Conservation (phyloP, 1,284 basidiomycete genomes). For the Cryptococcus hybrid region DNA sequence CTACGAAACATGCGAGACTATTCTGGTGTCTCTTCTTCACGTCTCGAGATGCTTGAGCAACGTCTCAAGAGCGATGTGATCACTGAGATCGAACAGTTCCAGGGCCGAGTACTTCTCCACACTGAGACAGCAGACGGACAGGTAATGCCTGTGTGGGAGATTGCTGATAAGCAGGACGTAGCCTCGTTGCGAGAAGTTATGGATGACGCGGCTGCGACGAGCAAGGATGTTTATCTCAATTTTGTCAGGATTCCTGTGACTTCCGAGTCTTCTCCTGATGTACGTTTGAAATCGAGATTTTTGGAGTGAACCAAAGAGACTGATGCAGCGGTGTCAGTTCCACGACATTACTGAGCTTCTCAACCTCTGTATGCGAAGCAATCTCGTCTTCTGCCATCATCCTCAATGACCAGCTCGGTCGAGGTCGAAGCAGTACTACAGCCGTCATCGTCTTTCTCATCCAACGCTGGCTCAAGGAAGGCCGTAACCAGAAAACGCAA, state of each 20-base stretch:
- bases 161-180: conserved; percentile 71
- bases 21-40: conserved; percentile 83
- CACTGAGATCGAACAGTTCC: conserved; percentile 75
- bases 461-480: conserved; percentile 71
- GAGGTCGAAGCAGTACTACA: conserved; percentile 88
- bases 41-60: conserved; percentile 87
- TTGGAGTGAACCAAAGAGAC: conserved; percentile 5
- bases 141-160: conserved; percentile 95
- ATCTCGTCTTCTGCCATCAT: conserved; percentile 60
- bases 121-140: conserved; percentile 84
- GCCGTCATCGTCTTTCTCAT: conserved; percentile 86
- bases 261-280: conserved; percentile 55
- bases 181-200: conserved; percentile 88
- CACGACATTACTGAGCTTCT: conserved; percentile 66
- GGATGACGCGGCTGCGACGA: conserved; percentile 56
- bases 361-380: conserved; percentile 73
- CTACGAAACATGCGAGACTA: conserved; percentile 86
- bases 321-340: conserved; percentile 42
- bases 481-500: conserved; percentile 8
- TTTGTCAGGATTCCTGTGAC: conserved; percentile 92
- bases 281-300: conserved; percentile 18
- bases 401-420: conserved; percentile 95
- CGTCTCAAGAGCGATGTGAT: conserved; percentile 87
- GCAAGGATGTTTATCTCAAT: conserved; percentile 56
- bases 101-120: conserved; percentile 81